Conservation (phyloP, 2,329 filamentous ascomycete genomes). For the Aspergillus persii region DNA sequence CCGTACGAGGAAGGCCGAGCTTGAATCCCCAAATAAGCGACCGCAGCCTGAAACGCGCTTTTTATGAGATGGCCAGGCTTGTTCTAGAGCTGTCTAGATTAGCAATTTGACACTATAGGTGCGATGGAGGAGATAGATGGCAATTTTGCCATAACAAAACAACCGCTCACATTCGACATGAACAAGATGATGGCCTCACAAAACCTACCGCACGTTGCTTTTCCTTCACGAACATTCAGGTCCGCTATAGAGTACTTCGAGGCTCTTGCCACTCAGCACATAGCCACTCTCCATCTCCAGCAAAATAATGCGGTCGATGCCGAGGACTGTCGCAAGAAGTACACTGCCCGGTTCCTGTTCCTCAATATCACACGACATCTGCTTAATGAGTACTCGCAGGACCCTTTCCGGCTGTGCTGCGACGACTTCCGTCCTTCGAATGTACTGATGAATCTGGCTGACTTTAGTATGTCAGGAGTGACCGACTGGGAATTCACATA, state of each 20-base stretch:
- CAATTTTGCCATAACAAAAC: slow-evolving; percentile 13
- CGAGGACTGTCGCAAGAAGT: not conserved
- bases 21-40: not conserved
- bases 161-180: slow-evolving; percentile 27
- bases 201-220: not conserved
- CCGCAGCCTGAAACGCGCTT: slow-evolving; percentile 18
- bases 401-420: too few relatives aligned
- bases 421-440: too few relatives aligned
- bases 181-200: slow-evolving; percentile 16
- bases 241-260: not conserved
- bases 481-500: too few relatives aligned
- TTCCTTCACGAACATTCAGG: not conserved
- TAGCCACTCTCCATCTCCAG: not conserved
- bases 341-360: not conserved
- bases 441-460: too few relatives aligned
- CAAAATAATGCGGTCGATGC: not conserved
- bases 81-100: slow-evolving; percentile 26
- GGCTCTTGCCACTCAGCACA: not conserved
- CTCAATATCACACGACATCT: too few relatives aligned
- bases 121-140: slow-evolving; percentile 16
- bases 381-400: too few relatives aligned
- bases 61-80: slow-evolving; percentile 25
- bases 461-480: too few relatives aligned
- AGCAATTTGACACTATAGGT: slow-evolving; percentile 26
- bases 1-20: not conserved